These are phyloP conservation scores for Fibroporia radiculosa DNA, from an alignment of 768 basidiomycete genomes.

Conservation along the genomic window DNA sequence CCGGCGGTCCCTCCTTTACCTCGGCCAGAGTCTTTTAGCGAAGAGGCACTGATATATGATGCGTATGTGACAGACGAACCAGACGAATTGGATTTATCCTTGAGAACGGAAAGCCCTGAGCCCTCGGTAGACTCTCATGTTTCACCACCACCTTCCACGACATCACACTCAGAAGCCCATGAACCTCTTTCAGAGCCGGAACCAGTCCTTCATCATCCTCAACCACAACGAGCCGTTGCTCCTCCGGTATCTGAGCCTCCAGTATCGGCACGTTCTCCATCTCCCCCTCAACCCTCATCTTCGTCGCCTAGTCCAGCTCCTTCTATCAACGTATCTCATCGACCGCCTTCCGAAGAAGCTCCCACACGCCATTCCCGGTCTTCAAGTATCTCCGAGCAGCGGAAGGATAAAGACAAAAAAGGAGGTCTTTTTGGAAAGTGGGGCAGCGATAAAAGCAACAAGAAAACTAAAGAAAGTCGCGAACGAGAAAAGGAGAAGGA, in stretches of 20 bases:
- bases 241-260: slow-evolving; percentile 31
- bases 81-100: slow-evolving; percentile 19
- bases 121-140: slow-evolving; percentile 9
- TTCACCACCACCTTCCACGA: slow-evolving; percentile 3
- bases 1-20: slow-evolving; percentile 38
- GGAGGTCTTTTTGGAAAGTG: slow-evolving; percentile 61
- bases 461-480: slow-evolving; percentile 39
- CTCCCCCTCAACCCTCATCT: slow-evolving; percentile 35
- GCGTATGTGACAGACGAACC: slow-evolving; percentile 61
- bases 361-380: slow-evolving; percentile 23
- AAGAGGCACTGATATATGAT: slow-evolving; percentile 79
- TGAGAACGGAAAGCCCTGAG: slow-evolving; percentile 12
- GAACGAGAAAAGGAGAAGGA: slow-evolving; percentile 47
- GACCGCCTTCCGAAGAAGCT: slow-evolving; percentile 21
- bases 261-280: slow-evolving; percentile 49
- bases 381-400: slow-evolving; percentile 20
- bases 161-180: slow-evolving; percentile 7
- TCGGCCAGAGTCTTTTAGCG: slow-evolving; percentile 71
- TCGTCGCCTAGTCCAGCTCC: slow-evolving; percentile 9
- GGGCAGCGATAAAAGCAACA: slow-evolving; percentile 57
- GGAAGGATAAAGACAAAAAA: slow-evolving; percentile 60
- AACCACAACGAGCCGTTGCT: slow-evolving; percentile 47
- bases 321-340: slow-evolving; percentile 13
- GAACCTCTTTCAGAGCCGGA: slow-evolving; percentile 3
- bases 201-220: slow-evolving; percentile 50